Conservation (phyloP, 768 basidiomycete genomes). For the Mycena rebaudengoi region DNA sequence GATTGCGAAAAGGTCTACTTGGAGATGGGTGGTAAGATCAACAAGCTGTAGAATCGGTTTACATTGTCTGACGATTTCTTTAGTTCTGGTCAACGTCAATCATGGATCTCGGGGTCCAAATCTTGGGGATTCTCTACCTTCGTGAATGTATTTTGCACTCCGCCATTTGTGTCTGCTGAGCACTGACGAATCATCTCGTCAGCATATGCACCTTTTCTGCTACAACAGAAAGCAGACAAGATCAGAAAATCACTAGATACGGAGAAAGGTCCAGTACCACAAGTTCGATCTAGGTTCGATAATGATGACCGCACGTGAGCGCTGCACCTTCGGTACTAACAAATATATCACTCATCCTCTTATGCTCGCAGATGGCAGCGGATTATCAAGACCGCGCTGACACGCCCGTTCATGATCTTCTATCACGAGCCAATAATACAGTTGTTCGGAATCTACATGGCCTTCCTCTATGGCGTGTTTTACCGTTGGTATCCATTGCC, state of each 20-base stretch:
- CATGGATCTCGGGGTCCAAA: conserved; percentile 61
- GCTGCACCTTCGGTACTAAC: not conserved
- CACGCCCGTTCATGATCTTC: conserved; percentile 74
- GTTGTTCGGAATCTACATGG: conserved; percentile 72
- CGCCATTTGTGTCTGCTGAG: conserved; percentile 20
- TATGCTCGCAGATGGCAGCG: conserved; percentile 46
- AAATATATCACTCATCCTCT: not conserved
- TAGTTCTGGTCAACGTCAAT: conserved; percentile 73
- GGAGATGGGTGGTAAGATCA: conserved; percentile 22
- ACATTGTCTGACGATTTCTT: not conserved
- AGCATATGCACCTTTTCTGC: conserved; percentile 55
- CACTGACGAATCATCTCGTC: conserved; percentile 34
- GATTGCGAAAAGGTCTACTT: conserved; percentile 17
- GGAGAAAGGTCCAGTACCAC: conserved; percentile 50
- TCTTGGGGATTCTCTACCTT: conserved; percentile 62
- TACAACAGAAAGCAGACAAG: conserved; percentile 58
- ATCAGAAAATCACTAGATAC: conserved; percentile 54
- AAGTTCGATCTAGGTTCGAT: conserved; percentile 56
- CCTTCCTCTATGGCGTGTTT: conserved; percentile 70
- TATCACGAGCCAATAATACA: conserved; percentile 71
- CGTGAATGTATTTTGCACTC: conserved; percentile 62
- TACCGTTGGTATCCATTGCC: conserved; percentile 60
- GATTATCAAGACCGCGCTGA: conserved; percentile 61
- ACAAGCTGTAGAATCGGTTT: no score
- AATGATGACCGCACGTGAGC: conserved; percentile 42